phyloP scores from a whole-genome alignment of 495 filamentous ascomycete genomes.

The Cercophora newfieldiana region DNA sequence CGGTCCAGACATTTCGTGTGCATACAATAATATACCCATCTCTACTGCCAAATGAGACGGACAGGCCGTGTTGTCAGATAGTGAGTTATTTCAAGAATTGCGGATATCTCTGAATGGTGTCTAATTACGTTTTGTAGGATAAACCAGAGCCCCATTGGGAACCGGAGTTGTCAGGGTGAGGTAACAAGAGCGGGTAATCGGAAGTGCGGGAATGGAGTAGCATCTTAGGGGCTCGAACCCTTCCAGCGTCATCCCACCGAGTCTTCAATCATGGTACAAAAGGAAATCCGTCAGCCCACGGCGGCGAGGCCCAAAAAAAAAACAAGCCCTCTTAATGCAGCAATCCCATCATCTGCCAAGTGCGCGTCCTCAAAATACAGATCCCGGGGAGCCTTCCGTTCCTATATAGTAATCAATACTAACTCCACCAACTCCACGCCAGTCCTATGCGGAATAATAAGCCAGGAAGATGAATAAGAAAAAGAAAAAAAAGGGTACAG shows the following conservation, averaged over 20 bases:
- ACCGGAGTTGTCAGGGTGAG: neutral
- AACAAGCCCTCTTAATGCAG: neutral
- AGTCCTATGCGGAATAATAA: conserved; percentile 37
- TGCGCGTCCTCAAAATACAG: conserved; percentile 26
- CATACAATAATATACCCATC: too few species aligned
- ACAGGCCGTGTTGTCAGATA: neutral
- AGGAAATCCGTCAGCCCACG: conserved; percentile 23
- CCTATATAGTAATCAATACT: conserved; percentile 37
- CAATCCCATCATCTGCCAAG: neutral
- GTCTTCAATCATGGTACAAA: conserved; percentile 19
- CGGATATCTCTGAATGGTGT: conserved; percentile 22
- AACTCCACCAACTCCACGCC: conserved; percentile 43
- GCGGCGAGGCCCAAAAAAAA: neutral
- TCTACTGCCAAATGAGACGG: too few species aligned
- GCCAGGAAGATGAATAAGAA: conserved; percentile 27
- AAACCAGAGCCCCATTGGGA: conserved; percentile 3
- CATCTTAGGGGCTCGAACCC: neutral
- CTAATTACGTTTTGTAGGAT: conserved; percentile 34
- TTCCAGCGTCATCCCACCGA: neutral
- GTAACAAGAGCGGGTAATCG: neutral
- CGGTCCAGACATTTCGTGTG: too few species aligned
- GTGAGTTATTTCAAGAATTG: neutral
- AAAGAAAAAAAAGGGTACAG: neutral
- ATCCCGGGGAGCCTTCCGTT: conserved; percentile 17
- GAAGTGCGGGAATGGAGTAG: neutral